Evolutionary conservation across 805 yeast genomes (phyloP).

Genomic region (Tetrapisispora taiwanensis): DNA sequence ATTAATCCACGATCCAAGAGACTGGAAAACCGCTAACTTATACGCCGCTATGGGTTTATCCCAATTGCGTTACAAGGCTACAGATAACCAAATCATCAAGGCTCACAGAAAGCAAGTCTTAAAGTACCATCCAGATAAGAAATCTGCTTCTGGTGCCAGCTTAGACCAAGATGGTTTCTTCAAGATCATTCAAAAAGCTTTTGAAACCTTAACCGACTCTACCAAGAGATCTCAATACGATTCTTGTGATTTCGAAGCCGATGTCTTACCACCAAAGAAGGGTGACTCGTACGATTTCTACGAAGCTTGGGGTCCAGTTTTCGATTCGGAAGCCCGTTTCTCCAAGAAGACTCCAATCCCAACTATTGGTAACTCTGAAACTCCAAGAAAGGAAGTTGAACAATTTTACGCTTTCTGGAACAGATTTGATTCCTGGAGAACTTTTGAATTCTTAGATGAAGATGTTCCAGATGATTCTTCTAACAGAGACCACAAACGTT

Average conservation of each 20-base stretch:
- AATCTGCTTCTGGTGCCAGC: slow-evolving; percentile 75
- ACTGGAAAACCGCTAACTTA: slow-evolving; percentile 94
- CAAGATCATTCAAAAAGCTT: slow-evolving; percentile 95
- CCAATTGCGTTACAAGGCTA: slow-evolving; percentile 83
- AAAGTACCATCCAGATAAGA: slow-evolving; percentile 97
- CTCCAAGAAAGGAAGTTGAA: slow-evolving; percentile 75
- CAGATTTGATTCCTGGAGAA: slow-evolving; percentile 94
- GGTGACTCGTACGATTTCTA: slow-evolving; percentile 69
- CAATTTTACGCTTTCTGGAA: slow-evolving; percentile 86
- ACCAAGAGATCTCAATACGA: slow-evolving; percentile 86
- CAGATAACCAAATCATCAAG: slow-evolving; percentile 84
- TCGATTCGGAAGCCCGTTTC: slow-evolving; percentile 83
- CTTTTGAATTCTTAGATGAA: slow-evolving; percentile 95
- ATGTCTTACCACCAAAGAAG: slow-evolving; percentile 66
- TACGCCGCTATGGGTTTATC: slow-evolving; percentile 93
- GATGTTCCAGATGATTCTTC: slow-evolving; percentile 99
- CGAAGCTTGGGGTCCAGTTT: slow-evolving; percentile 88
- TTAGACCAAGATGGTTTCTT: slow-evolving; percentile 92
- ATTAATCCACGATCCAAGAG: slow-evolving; percentile 88
- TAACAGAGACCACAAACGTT: slow-evolving; percentile 98
- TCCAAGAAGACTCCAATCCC: slow-evolving; percentile 90
- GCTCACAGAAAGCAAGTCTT: slow-evolving; percentile 96
- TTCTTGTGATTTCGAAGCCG: slow-evolving; percentile 85
- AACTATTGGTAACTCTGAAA: slow-evolving; percentile 52
- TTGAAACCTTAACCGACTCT: slow-evolving; percentile 80